Evolutionary conservation across 768 basidiomycete species (phyloP).

Genomic region (Pisolithus albus): DNA sequence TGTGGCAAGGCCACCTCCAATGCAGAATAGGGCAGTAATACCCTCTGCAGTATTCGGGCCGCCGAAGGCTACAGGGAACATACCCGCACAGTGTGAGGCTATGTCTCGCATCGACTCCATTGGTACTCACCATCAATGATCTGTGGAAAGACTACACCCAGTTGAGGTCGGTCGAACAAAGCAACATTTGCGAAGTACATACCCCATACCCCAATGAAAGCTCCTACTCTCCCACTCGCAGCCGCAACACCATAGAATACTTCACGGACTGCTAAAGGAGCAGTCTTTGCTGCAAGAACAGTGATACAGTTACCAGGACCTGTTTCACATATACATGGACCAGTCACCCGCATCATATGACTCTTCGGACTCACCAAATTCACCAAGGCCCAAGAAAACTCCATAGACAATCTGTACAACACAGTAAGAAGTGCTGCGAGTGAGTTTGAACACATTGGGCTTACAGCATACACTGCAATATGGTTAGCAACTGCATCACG

Average conservation of each 20-base stretch:
- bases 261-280: no score
- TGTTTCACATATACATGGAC: no score
- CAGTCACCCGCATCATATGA: constrained; percentile 20
- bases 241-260: no score
- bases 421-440: neutral
- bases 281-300: no score
- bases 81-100: no score
- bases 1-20: constrained; percentile 76
- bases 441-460: constrained; percentile 12
- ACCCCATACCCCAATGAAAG: no score
- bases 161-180: constrained; percentile 24
- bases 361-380: constrained; percentile 48
- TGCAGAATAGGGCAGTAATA: constrained; percentile 86
- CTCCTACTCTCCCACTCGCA: no score
- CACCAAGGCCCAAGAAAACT: constrained; percentile 84
- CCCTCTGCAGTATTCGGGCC: constrained; percentile 44
- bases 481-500: constrained; percentile 57
- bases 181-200: no score
- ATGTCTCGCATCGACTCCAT: no score
- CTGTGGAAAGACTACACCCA: no score
- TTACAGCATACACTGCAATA: constrained; percentile 66
- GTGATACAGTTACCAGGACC: no score
- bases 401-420: constrained; percentile 68
- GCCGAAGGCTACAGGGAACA: constrained; percentile 47
- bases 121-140: no score